Evolutionary conservation across 2,329 filamentous ascomycete genomes (phyloP), one percentile per base, ranked within the genome.

Genomic region (Fusarium keratoplasticum): DNA sequence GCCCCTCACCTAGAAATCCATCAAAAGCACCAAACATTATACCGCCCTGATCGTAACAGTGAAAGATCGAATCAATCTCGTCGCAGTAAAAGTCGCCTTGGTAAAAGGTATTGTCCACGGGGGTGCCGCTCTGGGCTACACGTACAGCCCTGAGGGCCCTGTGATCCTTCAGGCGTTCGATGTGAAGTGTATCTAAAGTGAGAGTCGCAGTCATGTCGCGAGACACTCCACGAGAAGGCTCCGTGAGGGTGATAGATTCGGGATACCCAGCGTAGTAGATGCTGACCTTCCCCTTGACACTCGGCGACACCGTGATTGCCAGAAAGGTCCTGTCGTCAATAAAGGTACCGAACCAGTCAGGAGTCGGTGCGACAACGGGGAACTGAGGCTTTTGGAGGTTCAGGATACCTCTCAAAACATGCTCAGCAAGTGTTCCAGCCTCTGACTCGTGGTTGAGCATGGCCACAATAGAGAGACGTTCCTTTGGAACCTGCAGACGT

Each of bases 381-480:
- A 71, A 36, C 0, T 31, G 38, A 8, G 70, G 70, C n/a, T 67
- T 70, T 2, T 67, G 61, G 11, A 73, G 58, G 55, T 60, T 22
- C n/a, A 73, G 1, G 16, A 57, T 54, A n/a, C 33, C 62, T 20
- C 55, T 64, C 16, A 73, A 59, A 2, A 73, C 61, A 1, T 61
- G 35, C 13, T 73, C 70, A 1, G 68, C 55, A 3, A 71, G n/a
- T 14, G 66, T 35, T 8, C 57, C 61, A 9, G 70, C 70, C 20
- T 70, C 70, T 6, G 70, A 67, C 27, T 73, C 71, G 6, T 73
- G 71, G 2, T 73, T 73, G 35, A 73, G 66, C 70, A 73, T 67
- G 0, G 69, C 70, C 16, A 73, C 70, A 0, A 73, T 58, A 16
- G 71, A 73, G 11, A 73, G 42, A 20, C 71, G 66, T 20, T 73